Percentiles rank a stretch among this genome's conserved stretches.
Conservation (phyloP, 768 basidiomycete species). For the Kondoa malvinella region DNA sequence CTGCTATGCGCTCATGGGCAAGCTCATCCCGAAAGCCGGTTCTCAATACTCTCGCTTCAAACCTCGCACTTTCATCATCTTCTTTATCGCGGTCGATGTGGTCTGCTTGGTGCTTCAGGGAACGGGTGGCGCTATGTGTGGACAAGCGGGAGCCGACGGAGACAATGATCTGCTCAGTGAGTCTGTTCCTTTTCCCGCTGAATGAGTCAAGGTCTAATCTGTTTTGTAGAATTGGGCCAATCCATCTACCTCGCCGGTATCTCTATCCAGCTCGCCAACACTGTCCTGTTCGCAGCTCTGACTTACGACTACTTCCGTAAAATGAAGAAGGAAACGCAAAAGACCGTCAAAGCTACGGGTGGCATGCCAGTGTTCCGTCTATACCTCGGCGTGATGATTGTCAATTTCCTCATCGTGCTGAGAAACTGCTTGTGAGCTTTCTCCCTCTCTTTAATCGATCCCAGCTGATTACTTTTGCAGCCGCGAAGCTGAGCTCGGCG, state of each 20-base stretch:
- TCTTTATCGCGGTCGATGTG: neutral
- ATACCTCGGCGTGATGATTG: neutral
- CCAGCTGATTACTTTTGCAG: neutral
- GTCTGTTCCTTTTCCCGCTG: neutral
- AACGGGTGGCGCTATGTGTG: neutral
- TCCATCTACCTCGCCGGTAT: neutral
- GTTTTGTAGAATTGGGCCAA: neutral
- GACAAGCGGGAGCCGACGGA: neutral
- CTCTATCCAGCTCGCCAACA: neutral
- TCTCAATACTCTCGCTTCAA: neutral
- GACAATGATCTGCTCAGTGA: neutral
- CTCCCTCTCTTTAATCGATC: neutral
- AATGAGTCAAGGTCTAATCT: neutral
- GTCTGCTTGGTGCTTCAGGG: neutral
- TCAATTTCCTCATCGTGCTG: neutral
- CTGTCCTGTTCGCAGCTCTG: neutral
- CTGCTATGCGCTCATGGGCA: neutral
- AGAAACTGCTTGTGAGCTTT: neutral
- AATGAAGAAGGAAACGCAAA: neutral
- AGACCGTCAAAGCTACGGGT: neutral
- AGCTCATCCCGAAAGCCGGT: neutral
- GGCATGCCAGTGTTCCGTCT: neutral
- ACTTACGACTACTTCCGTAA: neutral
- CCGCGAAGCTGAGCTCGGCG: neutral
- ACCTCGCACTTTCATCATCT: neutral